Evolutionary conservation across 129 eudicot species (phyloP).

Genomic region (Lactuca saligna): DNA sequence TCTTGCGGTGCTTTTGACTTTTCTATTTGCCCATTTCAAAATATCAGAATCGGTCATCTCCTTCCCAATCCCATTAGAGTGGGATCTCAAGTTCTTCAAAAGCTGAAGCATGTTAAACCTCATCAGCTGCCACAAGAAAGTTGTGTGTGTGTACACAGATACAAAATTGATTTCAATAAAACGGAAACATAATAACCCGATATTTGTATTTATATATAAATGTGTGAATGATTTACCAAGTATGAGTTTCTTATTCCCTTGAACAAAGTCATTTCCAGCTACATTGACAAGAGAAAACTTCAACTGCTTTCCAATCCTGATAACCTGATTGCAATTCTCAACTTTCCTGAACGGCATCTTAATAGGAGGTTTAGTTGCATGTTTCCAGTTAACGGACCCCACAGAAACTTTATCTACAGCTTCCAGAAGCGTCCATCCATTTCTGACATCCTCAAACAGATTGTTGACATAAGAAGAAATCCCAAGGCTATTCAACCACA

Average conservation of each 20-base stretch:
- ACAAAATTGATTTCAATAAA: not conserved
- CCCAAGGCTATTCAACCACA: conserved; percentile 96
- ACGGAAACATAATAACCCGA: not conserved
- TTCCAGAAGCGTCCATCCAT: conserved; percentile 90
- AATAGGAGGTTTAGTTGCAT: conserved; percentile 91
- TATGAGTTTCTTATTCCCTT: conserved; percentile 96
- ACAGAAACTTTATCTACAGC: conserved; percentile 82
- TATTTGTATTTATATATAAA: not conserved
- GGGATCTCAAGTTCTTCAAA: conserved; percentile 79
- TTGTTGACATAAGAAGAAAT: conserved; percentile 77
- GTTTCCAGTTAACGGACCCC: conserved; percentile 90
- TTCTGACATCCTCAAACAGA: conserved; percentile 89
- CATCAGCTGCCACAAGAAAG: conserved; percentile 98
- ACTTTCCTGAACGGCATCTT: conserved; percentile 99
- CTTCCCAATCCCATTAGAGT: conserved; percentile 60
- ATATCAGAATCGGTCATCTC: conserved; percentile 83
- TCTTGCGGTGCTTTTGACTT: conserved; percentile 73
- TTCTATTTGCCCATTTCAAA: conserved; percentile 80
- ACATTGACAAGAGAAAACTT: conserved; percentile 88
- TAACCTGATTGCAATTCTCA: conserved; percentile 98
- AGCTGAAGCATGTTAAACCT: conserved; percentile 92
- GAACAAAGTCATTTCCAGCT: conserved; percentile 92
- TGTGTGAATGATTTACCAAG: conserved; percentile 52
- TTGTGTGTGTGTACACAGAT: conserved; percentile 36
- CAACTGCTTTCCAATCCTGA: conserved; percentile 79